A percentile compares a stretch with the other conserved stretches of the same genome.
Conservation (phyloP, 208 protist genomes). For the Acanthamoeba divionensis region DNA sequence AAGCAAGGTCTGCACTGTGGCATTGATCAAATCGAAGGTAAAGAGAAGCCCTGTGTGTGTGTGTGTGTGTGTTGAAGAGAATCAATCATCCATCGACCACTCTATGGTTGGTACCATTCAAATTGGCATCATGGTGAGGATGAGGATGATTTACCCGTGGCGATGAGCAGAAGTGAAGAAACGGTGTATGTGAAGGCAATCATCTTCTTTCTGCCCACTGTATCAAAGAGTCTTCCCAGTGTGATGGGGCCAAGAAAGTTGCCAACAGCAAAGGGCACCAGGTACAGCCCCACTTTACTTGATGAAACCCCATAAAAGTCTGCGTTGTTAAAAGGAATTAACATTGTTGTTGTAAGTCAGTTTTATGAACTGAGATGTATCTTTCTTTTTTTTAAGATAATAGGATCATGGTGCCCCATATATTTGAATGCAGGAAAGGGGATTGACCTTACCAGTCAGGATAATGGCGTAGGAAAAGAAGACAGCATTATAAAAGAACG, state of each 20-base stretch:
- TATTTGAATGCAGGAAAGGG: not conserved
- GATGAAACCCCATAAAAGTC: not conserved
- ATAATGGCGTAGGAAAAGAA: constrained; percentile 40
- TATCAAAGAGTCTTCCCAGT: constrained; percentile 42
- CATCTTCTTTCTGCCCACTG: constrained; percentile 42
- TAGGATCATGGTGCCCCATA: not conserved
- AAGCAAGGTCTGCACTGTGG: constrained; percentile 23
- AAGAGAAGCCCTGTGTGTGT: constrained; percentile 8
- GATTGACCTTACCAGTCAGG: not conserved
- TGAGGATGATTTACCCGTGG: not conserved
- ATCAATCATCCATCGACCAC: not conserved
- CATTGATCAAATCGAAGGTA: not conserved
- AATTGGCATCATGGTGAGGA: not conserved
- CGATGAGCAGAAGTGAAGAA: constrained; percentile 26
- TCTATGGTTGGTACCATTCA: not conserved
- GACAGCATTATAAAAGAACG: constrained; percentile 37
- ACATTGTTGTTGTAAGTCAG: too few relatives aligned
- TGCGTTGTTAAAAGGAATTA: not conserved
- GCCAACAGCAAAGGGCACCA: not conserved
- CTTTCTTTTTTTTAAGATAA: too few relatives aligned
- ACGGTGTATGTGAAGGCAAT: constrained; percentile 53
- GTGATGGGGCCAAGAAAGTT: not conserved
- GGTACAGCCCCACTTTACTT: not conserved
- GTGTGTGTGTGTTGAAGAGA: too few relatives aligned
- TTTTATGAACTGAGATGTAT: too few relatives aligned